phyloP scores from a whole-genome alignment of 73 alveolate genomes.

The Tetrahymena thermophila region DNA sequence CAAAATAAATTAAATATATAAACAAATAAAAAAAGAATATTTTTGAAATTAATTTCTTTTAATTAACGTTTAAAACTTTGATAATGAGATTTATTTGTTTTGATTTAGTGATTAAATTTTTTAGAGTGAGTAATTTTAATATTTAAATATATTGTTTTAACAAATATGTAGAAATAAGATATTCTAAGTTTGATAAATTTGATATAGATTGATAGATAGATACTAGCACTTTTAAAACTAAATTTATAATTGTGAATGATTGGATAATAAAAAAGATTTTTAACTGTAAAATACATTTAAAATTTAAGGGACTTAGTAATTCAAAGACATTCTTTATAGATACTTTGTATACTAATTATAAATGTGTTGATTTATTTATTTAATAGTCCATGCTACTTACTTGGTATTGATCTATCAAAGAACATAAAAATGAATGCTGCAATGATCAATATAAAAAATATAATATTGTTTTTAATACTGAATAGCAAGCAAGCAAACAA shows the following conservation, averaged over 20 bases:
- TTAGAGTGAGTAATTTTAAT: no score
- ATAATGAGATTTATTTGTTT: no score
- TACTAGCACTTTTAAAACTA: not conserved
- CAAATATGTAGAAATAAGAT: not conserved
- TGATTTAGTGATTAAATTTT: no score
- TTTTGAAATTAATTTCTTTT: no score
- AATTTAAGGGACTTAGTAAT: not conserved
- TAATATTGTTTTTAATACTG: not conserved
- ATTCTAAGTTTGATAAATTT: not conserved
- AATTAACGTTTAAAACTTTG: no score
- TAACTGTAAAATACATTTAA: not conserved
- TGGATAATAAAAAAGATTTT: not conserved
- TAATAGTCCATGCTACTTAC: not conserved
- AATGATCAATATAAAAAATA: not conserved
- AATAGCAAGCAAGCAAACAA: no score
- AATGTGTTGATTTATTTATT: not conserved
- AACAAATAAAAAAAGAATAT: no score
- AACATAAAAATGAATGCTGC: not conserved
- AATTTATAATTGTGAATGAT: not conserved
- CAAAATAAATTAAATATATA: no score
- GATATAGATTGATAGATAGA: not conserved
- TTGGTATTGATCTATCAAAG: not conserved
- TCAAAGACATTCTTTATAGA: not conserved
- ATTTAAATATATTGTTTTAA: no score
- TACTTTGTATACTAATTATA: no score